Conservation (phyloP, 2,329 filamentous ascomycete genomes). For the Trichoderma simmonsii region DNA sequence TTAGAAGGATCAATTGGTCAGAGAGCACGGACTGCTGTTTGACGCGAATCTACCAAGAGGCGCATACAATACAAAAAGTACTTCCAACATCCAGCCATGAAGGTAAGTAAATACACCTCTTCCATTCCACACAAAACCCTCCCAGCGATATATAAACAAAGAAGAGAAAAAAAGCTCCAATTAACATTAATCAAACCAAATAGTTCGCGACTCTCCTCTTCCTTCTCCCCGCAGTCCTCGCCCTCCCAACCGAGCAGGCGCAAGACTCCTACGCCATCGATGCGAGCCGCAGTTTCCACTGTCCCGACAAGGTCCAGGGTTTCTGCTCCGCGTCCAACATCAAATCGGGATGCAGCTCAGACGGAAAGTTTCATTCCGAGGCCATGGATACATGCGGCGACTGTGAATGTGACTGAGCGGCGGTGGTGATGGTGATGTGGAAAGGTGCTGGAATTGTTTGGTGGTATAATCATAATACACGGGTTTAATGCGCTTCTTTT, state of each 20-base stretch:
- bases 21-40: background rate
- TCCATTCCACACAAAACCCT: background rate
- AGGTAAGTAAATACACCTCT: background rate
- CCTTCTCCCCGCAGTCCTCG: background rate
- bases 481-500: background rate
- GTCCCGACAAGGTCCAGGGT: conserved; percentile 17
- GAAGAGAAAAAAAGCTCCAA: background rate
- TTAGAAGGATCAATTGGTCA: background rate
- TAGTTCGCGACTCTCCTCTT: background rate
- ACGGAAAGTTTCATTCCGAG: conserved; percentile 20
- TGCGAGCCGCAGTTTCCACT: conserved; percentile 20
- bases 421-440: background rate
- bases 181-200: background rate
- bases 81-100: background rate
- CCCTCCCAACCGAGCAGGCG: conserved; percentile 11
- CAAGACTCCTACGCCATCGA: background rate
- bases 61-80: background rate
- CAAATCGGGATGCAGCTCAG: conserved; percentile 20
- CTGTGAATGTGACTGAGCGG: background rate
- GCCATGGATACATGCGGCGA: conserved; percentile 21
- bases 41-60: background rate
- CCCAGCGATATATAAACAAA: background rate
- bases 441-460: background rate
- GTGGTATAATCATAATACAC: background rate
- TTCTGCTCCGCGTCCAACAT: conserved; percentile 26